Base-by-base conservation (phyloP, 495 filamentous ascomycete genomes). In the Penicillium egyptiacum region DNA sequence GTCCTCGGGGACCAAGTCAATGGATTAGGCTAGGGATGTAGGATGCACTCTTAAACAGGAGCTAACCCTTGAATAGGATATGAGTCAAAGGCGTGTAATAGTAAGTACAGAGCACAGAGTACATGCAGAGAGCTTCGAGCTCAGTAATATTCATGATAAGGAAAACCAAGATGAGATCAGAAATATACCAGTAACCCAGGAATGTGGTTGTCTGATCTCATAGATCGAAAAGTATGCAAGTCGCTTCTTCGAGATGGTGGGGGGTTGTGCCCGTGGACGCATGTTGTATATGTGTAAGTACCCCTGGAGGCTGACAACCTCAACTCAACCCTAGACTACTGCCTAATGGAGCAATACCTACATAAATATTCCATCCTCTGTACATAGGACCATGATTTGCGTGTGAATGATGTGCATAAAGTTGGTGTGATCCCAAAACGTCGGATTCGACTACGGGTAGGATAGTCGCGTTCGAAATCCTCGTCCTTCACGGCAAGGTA, bases 1-100 rank as follows among this genome's bases (percentile, higher is more conserved):
- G 25, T 49, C 17, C 54, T 50, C 37, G 54, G 45, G 54, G 54
- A 45, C 39, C 37, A 42, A 14, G 46, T 23, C 3, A 28, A 12
- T 2, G 6, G 20, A 23, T 44, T 20, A 22, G 28, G 30, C 17
- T 39, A 43, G 46, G 25, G 35, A 12, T 12, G 14, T 17, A 17
- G 8, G 11, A n/a, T 25, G 39, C 50, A 57, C 54, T 42, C 28
- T 37, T 57, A 30, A 42, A 39, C 14, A 37, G 3, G 19, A 23
- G 33, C 14, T 26, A n/a, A n/a, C 46, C 33, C 33, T 30, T 56
- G 25, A 26, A 23, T 3, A 26, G 19, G 5, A 48, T 48, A 1
- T 30, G 8, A 33, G 0, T 22, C 9, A 8, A 11, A 10, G 26
- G 23, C 4, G 12, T 19, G 9, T 28, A 26, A 17, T n/a, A 8